Conservation (phyloP, 306 rosid genomes). For the Corylus americana region DNA sequence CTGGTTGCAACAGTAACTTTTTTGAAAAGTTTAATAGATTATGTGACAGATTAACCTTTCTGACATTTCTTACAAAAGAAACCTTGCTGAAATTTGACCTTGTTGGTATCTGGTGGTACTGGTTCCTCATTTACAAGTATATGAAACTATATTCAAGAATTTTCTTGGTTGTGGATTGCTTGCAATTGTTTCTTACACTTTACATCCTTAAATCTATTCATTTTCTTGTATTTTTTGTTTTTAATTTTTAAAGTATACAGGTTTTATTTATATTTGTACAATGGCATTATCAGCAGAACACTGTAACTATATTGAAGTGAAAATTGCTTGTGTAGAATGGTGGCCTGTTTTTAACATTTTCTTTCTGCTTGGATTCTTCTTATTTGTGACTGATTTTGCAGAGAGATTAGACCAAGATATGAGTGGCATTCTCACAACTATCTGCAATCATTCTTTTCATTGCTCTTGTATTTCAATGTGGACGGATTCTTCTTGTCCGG, state of each 20-base stretch:
- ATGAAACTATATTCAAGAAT: too few relatives aligned
- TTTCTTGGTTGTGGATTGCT: too few relatives aligned
- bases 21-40: neutral
- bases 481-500: conserved; percentile 98
- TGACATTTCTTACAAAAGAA: neutral
- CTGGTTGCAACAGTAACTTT: neutral
- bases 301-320: neutral
- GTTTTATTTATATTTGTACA: neutral
- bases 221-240: neutral
- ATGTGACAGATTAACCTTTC: neutral
- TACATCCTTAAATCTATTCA: neutral
- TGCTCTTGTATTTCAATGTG: conserved; percentile 94
- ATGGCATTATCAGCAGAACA: neutral
- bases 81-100: too few relatives aligned
- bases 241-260: neutral
- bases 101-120: too few relatives aligned
- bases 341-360: neutral
- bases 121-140: too few relatives aligned
- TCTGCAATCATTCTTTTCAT: conserved; percentile 97
- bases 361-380: neutral
- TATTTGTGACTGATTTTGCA: conserved; percentile 34
- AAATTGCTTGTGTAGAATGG: neutral
- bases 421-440: conserved; percentile 89
- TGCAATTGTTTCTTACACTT: neutral
- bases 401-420: conserved; percentile 89